Percentiles rank a stretch among this genome's conserved stretches.
Conservation (phyloP, 169 alveolate species). For the Cryptosporidium andersoni region DNA sequence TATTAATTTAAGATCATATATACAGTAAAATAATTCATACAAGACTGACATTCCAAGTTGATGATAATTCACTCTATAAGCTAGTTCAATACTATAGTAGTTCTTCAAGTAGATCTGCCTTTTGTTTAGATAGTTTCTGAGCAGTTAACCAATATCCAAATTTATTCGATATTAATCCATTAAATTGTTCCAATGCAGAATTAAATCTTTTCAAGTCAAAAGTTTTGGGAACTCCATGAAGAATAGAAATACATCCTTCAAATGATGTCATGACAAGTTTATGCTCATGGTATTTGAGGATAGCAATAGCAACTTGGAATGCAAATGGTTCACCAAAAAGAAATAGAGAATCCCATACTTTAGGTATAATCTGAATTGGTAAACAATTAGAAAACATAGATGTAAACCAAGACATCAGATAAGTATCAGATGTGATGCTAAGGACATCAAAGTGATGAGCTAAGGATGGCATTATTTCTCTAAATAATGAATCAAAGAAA, state of each 20-base stretch:
- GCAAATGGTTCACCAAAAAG: constrained; percentile 71
- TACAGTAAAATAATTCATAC: no score
- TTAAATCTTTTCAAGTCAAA: constrained; percentile 44
- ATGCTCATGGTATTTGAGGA: constrained; percentile 68
- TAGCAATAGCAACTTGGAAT: constrained; percentile 66
- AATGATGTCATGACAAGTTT: constrained; percentile 62
- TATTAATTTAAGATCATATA: no score
- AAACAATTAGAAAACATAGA: constrained; percentile 53
- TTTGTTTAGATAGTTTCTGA: constrained; percentile 55
- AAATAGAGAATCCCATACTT: constrained; percentile 62
- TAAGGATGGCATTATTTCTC: constrained; percentile 61
- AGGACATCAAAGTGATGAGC: constrained; percentile 54
- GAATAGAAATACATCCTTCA: constrained; percentile 67
- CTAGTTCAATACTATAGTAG: neutral
- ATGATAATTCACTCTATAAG: neutral
- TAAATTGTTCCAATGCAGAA: constrained; percentile 35
- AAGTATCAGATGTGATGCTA: constrained; percentile 60
- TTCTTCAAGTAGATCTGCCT: constrained; percentile 53
- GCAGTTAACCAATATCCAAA: constrained; percentile 67
- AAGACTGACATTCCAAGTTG: neutral
- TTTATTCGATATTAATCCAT: constrained; percentile 44
- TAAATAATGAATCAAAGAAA: constrained; percentile 44
- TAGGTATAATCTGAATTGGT: constrained; percentile 54
- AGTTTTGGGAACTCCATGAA: constrained; percentile 41
- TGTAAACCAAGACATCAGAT: constrained; percentile 56